Conservation (phyloP, 2,329 filamentous ascomycete genomes). For the Dothiorella sarmentorum region DNA sequence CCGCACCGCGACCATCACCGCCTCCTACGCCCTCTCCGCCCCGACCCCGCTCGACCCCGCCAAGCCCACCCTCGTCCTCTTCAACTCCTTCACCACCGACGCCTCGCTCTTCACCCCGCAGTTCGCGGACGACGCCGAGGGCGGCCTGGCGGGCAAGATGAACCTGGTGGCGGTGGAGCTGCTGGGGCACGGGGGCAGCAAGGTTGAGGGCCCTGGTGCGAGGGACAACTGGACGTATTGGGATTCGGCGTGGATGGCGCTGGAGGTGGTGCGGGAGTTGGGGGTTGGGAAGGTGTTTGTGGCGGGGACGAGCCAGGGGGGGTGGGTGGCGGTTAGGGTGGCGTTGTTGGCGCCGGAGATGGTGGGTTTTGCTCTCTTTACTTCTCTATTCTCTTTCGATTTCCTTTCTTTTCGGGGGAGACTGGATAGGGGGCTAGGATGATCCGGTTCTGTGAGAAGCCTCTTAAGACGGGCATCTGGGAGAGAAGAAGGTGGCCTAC, state of each 20-base stretch:
- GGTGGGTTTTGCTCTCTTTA: constrained; percentile 29
- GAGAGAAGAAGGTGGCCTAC: too few relatives aligned
- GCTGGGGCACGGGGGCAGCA: constrained; percentile 52
- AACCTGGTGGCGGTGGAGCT: constrained; percentile 55
- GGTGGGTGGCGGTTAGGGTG: constrained; percentile 53
- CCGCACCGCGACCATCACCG: neutral
- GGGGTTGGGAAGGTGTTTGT: constrained; percentile 45
- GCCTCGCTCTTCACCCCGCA: constrained; percentile 44
- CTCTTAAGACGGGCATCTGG: too few relatives aligned
- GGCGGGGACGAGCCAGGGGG: constrained; percentile 53
- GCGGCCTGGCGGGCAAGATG: constrained; percentile 36
- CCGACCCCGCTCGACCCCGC: neutral
- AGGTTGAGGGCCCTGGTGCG: constrained; percentile 27
- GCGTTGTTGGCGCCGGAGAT: constrained; percentile 49
- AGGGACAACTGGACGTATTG: constrained; percentile 52
- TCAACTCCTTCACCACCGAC: constrained; percentile 53
- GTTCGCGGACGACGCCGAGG: constrained; percentile 37
- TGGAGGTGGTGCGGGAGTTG: constrained; percentile 41
- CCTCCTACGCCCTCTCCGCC: neutral
- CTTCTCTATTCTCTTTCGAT: neutral
- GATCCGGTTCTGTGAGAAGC: neutral
- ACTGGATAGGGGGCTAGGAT: neutral
- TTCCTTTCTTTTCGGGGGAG: neutral
- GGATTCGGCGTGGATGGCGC: constrained; percentile 49
- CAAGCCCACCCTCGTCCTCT: constrained; percentile 43